A percentile compares a stretch with the other conserved stretches of the same genome.
Conservation (phyloP, 2,329 filamentous ascomycete species). For the Sclerotinia sclerotiorum region DNA sequence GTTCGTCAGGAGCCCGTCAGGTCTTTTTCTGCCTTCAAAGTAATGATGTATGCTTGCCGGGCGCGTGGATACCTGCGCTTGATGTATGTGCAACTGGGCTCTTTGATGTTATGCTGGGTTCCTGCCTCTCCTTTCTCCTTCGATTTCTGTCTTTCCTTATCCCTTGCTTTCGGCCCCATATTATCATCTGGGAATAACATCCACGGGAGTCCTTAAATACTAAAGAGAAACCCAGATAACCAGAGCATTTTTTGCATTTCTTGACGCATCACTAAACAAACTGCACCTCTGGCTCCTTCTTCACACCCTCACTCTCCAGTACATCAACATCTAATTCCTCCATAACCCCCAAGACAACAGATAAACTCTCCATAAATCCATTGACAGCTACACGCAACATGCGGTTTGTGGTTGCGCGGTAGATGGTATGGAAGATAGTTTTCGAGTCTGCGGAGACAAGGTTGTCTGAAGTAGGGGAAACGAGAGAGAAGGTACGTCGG, state of each 20-base stretch:
- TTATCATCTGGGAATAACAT: no score
- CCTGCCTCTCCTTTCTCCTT: background rate
- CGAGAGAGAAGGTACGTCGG: conserved; percentile 65
- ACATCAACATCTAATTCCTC: conserved; percentile 86
- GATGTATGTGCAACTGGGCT: background rate
- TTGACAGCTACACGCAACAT: conserved; percentile 97
- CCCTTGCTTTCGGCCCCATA: no score
- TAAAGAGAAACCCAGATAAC: no score
- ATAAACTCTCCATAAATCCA: conserved; percentile 89
- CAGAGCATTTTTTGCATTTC: no score
- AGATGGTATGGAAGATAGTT: conserved; percentile 44
- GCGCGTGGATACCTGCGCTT: background rate
- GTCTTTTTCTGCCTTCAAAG: background rate
- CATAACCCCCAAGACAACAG: conserved; percentile 85
- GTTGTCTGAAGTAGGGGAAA: conserved; percentile 33
- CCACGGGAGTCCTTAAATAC: no score
- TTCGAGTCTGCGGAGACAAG: background rate
- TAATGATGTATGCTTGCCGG: background rate
- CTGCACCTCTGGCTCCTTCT: background rate
- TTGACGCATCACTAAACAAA: background rate
- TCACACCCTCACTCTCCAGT: conserved; percentile 46
- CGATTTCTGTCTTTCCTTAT: background rate
- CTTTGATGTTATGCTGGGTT: background rate
- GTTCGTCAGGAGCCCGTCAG: background rate
- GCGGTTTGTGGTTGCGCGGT: conserved; percentile 86